Evolutionary conservation across 1,139 yeast species (phyloP), one percentile per base, ranked within the genome.

Genomic region (Candida tropicalis): DNA sequence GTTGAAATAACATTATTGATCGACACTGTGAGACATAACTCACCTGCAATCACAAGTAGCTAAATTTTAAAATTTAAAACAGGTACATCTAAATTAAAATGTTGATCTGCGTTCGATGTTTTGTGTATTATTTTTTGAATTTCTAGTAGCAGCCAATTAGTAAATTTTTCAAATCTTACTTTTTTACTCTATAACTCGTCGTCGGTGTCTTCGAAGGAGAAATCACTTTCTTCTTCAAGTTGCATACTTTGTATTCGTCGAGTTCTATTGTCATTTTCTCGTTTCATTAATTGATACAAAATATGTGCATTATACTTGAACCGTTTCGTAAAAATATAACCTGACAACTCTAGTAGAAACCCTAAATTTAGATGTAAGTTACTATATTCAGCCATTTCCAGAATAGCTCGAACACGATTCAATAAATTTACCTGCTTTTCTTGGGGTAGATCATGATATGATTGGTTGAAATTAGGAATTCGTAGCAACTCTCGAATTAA

Each of bases 361-460:
- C 25, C 42, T 12, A 35, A 28, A 12, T 34, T 12, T 4, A 40
- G 31, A 9, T 16, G 13, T 18, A 34, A 28, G 13, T 15, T 22
- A 7, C 25, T 13, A 25, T 15, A 31, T 10, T 27, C 35, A 13
- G 12, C 23, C 17, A 12, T 26, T 34, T 36, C 10, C 33, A 18
- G 39, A 10, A 36, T 29, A 2, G 20, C 24, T 5, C n/a, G 12
- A 13, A 36, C 33, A n/a, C 26, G 8, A 20, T 20, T 26, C 5
- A 34, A 71, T 32, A 62, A 39, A 46, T 62, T 67, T 37, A 78
- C 59, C 50, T 73, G 77, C 48, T 70, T 62, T 2, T 52, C 62
- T 47, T 67, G 70, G 28, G 63, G 56, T 40, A 59, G 50, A 41
- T 72, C 75, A 47, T 73, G 74, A 47, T 63, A 63, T 18, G 57